Evolutionary conservation across 2,329 filamentous ascomycete genomes (phyloP).

Genomic region (Colletotrichum brevisporum): DNA sequence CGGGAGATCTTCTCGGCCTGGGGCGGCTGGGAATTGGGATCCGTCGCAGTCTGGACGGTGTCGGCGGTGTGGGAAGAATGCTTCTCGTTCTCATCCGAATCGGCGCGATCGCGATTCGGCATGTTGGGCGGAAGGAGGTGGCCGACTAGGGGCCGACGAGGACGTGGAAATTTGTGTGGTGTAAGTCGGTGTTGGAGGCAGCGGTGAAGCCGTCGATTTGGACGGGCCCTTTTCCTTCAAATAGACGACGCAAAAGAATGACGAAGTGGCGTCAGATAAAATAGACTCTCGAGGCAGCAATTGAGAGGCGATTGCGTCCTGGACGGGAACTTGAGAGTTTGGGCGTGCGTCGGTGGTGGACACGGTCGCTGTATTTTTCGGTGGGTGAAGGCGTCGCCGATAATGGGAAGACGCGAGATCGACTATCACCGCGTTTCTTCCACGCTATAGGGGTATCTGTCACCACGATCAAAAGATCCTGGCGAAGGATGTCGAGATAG

Average conservation of each 20-base stretch:
- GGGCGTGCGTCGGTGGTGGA: background rate
- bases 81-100: conserved; percentile 44
- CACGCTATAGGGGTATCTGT: background rate
- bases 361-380: conserved; percentile 27
- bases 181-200: background rate
- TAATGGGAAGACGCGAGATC: conserved; percentile 1
- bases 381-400: background rate
- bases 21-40: conserved; percentile 28
- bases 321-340: background rate
- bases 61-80: conserved; percentile 37
- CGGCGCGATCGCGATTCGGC: conserved; percentile 30
- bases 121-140: conserved; percentile 6
- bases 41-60: conserved; percentile 37
- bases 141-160: conserved; percentile 3
- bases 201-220: background rate
- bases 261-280: background rate
- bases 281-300: background rate
- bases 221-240: background rate
- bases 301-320: background rate
- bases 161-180: background rate
- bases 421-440: background rate
- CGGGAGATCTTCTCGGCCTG: conserved; percentile 19
- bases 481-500: too few species aligned
- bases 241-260: background rate
- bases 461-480: background rate